phyloP scores from a whole-genome alignment of 1,284 basidiomycete genomes.

The Chiua sp. region DNA sequence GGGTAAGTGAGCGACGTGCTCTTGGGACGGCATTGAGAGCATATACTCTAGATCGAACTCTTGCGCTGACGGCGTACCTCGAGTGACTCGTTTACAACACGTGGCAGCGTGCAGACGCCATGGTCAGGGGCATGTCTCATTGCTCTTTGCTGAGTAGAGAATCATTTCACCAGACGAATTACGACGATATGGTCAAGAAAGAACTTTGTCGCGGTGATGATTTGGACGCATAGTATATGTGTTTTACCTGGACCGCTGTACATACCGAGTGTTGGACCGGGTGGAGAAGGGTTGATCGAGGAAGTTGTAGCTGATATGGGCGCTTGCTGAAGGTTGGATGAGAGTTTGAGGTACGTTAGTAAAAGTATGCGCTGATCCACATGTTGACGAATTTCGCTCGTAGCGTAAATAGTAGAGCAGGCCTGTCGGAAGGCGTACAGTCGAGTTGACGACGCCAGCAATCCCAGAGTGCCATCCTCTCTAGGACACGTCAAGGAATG shows the following conservation, averaged over 20 bases:
- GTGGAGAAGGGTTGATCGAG: slow-evolving; percentile 39
- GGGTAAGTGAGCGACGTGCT: too few relatives aligned
- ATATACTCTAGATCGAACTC: too few relatives aligned
- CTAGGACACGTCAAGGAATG: slow-evolving; percentile 23
- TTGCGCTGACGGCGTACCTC: too few relatives aligned
- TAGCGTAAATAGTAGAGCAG: slow-evolving; percentile 58
- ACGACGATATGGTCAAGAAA: slow-evolving; percentile 34
- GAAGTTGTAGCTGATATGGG: slow-evolving; percentile 54
- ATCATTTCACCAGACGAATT: not conserved
- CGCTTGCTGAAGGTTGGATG: slow-evolving; percentile 72
- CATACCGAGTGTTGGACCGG: slow-evolving; percentile 52
- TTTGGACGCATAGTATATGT: slow-evolving; percentile 62
- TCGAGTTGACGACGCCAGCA: slow-evolving; percentile 8
- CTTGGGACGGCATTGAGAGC: too few relatives aligned
- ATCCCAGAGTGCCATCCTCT: slow-evolving; percentile 1
- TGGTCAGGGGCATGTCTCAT: too few relatives aligned
- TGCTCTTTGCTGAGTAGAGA: too few relatives aligned
- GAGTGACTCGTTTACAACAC: too few relatives aligned
- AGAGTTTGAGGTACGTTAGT: slow-evolving; percentile 67
- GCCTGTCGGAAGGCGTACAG: slow-evolving; percentile 66
- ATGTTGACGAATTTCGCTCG: not conserved
- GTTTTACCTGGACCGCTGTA: slow-evolving; percentile 71
- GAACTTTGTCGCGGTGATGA: too few relatives aligned
- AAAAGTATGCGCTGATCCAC: too few relatives aligned
- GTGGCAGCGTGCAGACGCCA: too few relatives aligned